Percentiles rank a stretch among this genome's conserved stretches.
phyloP scores from a whole-genome alignment of 441 rosid species.

The Melastoma candidum region DNA sequence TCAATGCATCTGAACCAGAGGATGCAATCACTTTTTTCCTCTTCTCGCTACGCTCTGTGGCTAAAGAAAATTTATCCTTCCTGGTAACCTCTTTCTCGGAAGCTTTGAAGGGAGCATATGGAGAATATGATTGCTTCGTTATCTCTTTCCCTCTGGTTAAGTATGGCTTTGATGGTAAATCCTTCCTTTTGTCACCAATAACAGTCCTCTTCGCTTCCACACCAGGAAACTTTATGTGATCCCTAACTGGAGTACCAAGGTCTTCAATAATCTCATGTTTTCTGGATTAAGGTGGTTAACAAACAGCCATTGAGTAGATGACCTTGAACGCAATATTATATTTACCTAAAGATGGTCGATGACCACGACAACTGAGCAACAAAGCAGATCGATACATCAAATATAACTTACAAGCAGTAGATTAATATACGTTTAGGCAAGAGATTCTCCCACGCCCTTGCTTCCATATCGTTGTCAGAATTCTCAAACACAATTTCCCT shows the following conservation, averaged over 20 bases:
- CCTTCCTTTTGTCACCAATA: conserved; percentile 23
- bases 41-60: conserved; percentile 23
- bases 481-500: conserved; percentile 50
- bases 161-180: conserved; percentile 23
- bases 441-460: conserved; percentile 81
- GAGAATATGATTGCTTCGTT: conserved; percentile 24
- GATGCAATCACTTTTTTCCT: conserved; percentile 26
- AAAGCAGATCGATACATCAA: conserved; percentile 7
- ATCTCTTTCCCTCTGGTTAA: conserved; percentile 24
- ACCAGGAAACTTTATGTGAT: conserved; percentile 64
- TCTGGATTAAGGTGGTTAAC: conserved; percentile 26
- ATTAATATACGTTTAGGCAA: conserved; percentile 64
- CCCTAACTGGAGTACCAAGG: conserved; percentile 68
- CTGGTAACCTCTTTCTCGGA: conserved; percentile 20
- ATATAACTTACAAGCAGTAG: conserved; percentile 68
- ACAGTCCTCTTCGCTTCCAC: conserved; percentile 24
- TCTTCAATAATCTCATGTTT: conserved; percentile 62
- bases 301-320: conserved; percentile 15
- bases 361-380: conserved; percentile 5
- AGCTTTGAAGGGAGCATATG: conserved; percentile 25
- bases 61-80: conserved; percentile 18
- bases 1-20: conserved; percentile 22
- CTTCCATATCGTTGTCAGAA: conserved; percentile 28
- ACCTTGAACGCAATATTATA: conserved; percentile 1
- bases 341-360: neutral